These are phyloP conservation scores for Protomyces inouyei DNA, from an alignment of 1,139 yeast species.

Conservation along the genomic window DNA sequence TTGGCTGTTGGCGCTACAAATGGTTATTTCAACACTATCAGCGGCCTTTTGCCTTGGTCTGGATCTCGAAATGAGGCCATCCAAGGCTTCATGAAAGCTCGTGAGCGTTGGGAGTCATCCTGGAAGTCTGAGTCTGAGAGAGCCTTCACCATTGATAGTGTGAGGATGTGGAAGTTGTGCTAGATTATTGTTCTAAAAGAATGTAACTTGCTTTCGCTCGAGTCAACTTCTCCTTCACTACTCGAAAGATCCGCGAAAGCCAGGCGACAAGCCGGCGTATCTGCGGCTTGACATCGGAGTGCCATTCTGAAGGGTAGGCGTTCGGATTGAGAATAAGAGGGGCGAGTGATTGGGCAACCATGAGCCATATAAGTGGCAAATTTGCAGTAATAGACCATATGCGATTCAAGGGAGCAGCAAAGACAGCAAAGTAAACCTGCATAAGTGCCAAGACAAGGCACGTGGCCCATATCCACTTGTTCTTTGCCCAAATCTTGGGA, in stretches of 20 bases:
- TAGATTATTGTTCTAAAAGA: not conserved
- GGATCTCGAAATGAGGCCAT: slow-evolving; percentile 28
- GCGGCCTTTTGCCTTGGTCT: slow-evolving; percentile 31
- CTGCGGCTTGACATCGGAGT: slow-evolving; percentile 10
- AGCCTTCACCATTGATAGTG: slow-evolving; percentile 7
- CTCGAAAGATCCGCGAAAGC: not conserved
- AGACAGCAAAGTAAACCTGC: slow-evolving; percentile 20
- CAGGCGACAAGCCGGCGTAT: not conserved
- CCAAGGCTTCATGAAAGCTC: slow-evolving; percentile 22
- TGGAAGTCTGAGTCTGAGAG: slow-evolving; percentile 21
- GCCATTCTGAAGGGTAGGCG: slow-evolving; percentile 24
- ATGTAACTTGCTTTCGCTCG: not conserved
- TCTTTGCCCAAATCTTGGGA: slow-evolving; percentile 29
- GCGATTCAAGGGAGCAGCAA: slow-evolving; percentile 12
- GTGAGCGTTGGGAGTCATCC: slow-evolving; percentile 14
- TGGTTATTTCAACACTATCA: slow-evolving; percentile 30
- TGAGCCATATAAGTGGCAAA: slow-evolving; percentile 29
- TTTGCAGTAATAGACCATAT: slow-evolving; percentile 21
- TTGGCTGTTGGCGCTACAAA: slow-evolving; percentile 33
- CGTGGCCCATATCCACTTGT: slow-evolving; percentile 15
- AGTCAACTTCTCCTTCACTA: not conserved
- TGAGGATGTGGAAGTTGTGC: slow-evolving; percentile 25
- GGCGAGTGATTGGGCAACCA: slow-evolving; percentile 26
- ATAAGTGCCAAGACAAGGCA: slow-evolving; percentile 1
- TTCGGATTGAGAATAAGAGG: slow-evolving; percentile 29